phyloP scores from a whole-genome alignment of 148 eudicot species.

The Camellia granthamiana region DNA sequence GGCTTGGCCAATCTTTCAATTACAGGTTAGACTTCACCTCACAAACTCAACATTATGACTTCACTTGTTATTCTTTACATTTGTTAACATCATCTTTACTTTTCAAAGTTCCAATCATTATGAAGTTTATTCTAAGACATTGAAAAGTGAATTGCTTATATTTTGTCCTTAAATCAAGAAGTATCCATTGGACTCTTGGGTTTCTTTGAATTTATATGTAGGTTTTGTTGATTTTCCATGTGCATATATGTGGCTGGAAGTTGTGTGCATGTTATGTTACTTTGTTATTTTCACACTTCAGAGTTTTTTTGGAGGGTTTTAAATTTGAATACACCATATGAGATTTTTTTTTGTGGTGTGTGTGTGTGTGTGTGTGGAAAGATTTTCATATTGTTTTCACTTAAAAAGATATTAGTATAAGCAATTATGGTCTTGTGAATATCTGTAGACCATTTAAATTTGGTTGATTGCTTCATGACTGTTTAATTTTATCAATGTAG shows the following conservation, averaged over 20 bases:
- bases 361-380: too few relatives aligned
- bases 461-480: neutral
- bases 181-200: neutral
- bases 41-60: neutral
- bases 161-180: neutral
- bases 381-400: neutral
- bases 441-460: neutral
- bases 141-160: neutral
- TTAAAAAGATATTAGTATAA: neutral
- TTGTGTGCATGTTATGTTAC: neutral
- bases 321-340: neutral
- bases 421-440: neutral
- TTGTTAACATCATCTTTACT: neutral
- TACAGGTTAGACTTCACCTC: slow-evolving; percentile 40
- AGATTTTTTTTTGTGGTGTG: too few relatives aligned
- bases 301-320: neutral
- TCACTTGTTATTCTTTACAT: neutral
- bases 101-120: neutral
- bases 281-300: neutral
- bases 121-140: neutral
- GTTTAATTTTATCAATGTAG: neutral
- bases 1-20: slow-evolving; percentile 78
- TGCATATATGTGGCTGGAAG: neutral
- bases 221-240: too few relatives aligned
- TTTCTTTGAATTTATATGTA: neutral